phyloP scores from a whole-genome alignment of 148 eudicot species.

The Heliosperma pusillum region DNA sequence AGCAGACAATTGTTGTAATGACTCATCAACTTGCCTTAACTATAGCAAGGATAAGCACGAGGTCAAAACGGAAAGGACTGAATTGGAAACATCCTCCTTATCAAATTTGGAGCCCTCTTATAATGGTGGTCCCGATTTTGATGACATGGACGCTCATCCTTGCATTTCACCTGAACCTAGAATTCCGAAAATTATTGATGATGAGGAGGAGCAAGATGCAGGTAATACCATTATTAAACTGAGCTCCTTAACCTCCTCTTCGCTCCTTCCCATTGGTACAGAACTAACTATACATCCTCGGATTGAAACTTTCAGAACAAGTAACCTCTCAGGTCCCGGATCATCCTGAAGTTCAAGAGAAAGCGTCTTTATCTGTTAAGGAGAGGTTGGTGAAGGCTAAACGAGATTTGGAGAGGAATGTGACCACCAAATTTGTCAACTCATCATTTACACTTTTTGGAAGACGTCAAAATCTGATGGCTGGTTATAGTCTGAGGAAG shows the following conservation, averaged over 20 bases:
- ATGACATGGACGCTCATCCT: conserved; percentile 20
- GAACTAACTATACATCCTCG: conserved; percentile 23
- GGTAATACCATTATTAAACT: conserved; percentile 35
- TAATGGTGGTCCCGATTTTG: conserved; percentile 7
- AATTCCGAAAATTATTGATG: conserved; percentile 37
- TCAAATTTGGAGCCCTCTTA: conserved; percentile 17
- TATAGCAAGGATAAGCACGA: neutral
- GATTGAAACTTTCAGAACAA: conserved; percentile 34
- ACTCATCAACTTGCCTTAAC: neutral
- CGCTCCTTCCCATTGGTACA: neutral
- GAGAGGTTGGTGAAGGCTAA: conserved; percentile 33
- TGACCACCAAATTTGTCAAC: conserved; percentile 28
- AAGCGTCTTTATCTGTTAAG: conserved; percentile 35
- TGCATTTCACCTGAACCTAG: conserved; percentile 40
- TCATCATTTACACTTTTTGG: conserved; percentile 8
- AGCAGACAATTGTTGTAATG: neutral
- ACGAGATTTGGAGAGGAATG: conserved; percentile 37
- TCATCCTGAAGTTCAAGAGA: conserved; percentile 28
- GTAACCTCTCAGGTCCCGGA: conserved; percentile 25
- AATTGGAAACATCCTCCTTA: conserved; percentile 9
- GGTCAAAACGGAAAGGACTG: conserved; percentile 1
- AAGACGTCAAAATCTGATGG: conserved; percentile 15
- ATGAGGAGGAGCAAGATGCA: conserved; percentile 39
- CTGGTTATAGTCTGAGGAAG: conserved; percentile 15
- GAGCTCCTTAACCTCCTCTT: conserved; percentile 5